phyloP scores from a whole-genome alignment of 345 rosid genomes.

The Conringia planisiliqua region DNA sequence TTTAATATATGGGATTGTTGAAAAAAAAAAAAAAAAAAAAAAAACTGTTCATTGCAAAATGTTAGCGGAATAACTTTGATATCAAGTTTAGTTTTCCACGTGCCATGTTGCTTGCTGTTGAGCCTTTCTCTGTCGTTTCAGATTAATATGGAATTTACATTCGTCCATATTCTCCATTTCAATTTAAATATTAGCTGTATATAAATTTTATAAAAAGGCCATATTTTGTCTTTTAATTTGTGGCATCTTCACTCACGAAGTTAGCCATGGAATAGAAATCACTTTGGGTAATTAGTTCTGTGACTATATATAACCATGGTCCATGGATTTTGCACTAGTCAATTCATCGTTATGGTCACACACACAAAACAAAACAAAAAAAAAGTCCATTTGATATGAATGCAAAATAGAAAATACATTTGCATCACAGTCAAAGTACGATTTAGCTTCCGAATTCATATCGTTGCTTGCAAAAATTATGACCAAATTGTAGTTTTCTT shows the following conservation, averaged over 20 bases:
- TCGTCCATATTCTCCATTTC: background rate
- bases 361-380: too few species aligned
- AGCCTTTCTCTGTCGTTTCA: conserved; percentile 18
- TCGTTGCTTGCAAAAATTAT: background rate
- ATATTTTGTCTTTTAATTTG: background rate
- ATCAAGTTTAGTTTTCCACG: conserved; percentile 26
- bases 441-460: background rate
- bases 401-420: background rate
- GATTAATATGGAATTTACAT: background rate
- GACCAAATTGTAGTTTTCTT: background rate
- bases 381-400: too few species aligned
- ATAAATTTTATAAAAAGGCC: background rate
- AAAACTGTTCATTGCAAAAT: background rate
- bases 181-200: background rate
- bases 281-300: too few species aligned
- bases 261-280: too few species aligned
- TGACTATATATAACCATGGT: too few species aligned
- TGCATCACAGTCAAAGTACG: background rate
- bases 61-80: conserved; percentile 29
- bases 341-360: too few species aligned
- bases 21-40: background rate
- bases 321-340: too few species aligned
- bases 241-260: too few species aligned
- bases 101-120: conserved; percentile 26
- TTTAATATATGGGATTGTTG: too few species aligned